These are phyloP conservation scores for Hyaloscypha hepaticicola DNA, from an alignment of 495 filamentous ascomycete species.

Conservation along the genomic window DNA sequence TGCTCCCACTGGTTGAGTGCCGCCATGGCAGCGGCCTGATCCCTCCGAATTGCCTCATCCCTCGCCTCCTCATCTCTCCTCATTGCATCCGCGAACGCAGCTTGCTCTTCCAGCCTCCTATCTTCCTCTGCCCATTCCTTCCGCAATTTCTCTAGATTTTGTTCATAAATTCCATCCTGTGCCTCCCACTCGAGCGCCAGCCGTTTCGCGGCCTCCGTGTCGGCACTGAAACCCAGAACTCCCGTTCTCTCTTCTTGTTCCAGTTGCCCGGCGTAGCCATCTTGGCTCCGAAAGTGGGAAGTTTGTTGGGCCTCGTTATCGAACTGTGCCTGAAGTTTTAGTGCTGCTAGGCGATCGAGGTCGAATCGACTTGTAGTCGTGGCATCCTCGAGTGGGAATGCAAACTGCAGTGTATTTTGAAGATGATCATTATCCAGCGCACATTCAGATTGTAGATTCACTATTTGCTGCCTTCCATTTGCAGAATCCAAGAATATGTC, in stretches of 20 bases:
- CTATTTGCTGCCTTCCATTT: too few relatives aligned
- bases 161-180: neutral
- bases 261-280: neutral
- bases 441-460: constrained; percentile 11
- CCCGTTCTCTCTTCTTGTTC: neutral
- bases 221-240: neutral
- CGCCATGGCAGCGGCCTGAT: constrained; percentile 2
- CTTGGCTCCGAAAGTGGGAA: too few relatives aligned
- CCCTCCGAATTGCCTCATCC: constrained; percentile 4
- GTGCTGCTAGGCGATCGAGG: constrained; percentile 10
- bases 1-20: constrained; percentile 7
- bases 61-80: constrained; percentile 2
- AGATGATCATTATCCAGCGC: neutral
- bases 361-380: neutral
- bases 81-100: neutral
- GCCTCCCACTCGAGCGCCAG: constrained; percentile 11
- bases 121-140: neutral
- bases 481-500: too few relatives aligned
- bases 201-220: neutral
- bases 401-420: constrained; percentile 5
- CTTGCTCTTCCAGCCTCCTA: constrained; percentile 1
- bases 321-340: constrained; percentile 7
- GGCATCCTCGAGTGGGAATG: neutral
- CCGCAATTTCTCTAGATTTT: neutral
- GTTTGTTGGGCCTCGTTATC: constrained; percentile 2